Conservation (phyloP, 1,139 yeast genomes). For the Magnusiomyces paraingens region DNA sequence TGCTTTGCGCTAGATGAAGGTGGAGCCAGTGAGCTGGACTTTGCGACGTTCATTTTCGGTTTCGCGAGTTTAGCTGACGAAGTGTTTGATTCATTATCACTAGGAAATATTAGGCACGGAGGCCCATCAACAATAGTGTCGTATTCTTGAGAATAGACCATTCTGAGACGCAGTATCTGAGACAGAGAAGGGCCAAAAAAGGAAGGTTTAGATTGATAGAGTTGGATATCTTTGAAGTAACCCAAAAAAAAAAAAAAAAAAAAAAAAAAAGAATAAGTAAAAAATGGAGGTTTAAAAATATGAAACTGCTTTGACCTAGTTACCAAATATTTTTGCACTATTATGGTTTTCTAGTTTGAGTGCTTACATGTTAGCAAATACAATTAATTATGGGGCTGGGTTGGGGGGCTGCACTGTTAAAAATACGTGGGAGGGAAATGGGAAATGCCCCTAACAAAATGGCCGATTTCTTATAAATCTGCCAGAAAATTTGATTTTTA, state of each 20-base stretch:
- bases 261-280: background rate
- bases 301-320: background rate
- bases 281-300: background rate
- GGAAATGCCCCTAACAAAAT: background rate
- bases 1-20: too few species aligned
- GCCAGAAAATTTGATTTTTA: too few species aligned
- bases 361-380: too few species aligned
- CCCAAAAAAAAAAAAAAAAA: background rate
- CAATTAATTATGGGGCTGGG: too few species aligned
- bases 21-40: too few species aligned
- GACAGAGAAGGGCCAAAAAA: background rate
- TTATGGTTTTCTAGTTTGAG: background rate
- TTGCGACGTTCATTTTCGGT: background rate
- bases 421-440: too few species aligned
- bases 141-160: background rate
- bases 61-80: background rate
- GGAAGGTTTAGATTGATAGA: background rate
- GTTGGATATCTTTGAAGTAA: background rate
- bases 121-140: background rate
- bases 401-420: too few species aligned
- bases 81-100: background rate
- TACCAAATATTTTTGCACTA: background rate
- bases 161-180: too few species aligned
- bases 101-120: background rate
- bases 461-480: too few species aligned